Base-by-base conservation (phyloP, 257 asterid genomes). In the Salvia splendens region DNA sequence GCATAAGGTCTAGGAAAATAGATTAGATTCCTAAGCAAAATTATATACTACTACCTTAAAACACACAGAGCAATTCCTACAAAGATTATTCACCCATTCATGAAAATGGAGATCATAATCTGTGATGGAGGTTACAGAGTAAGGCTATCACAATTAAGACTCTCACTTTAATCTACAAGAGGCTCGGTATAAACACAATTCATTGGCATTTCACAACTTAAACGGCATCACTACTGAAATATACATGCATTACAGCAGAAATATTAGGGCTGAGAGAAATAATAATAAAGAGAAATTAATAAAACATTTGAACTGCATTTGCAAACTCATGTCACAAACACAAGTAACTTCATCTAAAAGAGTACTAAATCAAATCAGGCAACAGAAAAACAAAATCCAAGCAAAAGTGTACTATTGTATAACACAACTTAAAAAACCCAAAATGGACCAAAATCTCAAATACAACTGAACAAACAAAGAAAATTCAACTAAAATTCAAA, bases 401-500 rank as follows among this genome's bases (percentile, higher is more conserved):
- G 30, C 16, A 45, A 16, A 63, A 49, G 38, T 46, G 54, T 66
- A 33, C 67, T 42, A 40, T n/a, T 48, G 52, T 12, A 7, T 12
- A 46, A 50, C 59, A 16, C 6, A 16, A 61, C 30, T 42, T 58
- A 60, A 12, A 49, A 36, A 57, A 36, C 8, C 4, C 30, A 52
- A 45, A 63, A 45, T 6, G 4, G 12, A 10, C 8, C 38, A 12
- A 45, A 45, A 32, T 36, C 36, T 30, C 45, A 64, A 28, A 58
- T 46, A 43, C 64, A 48, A 61, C 47, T 11, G 6, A 2, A 5
- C 62, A 35, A 24, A 49, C 63, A 59, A 54, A 40, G 14, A 30
- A 48, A 8, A 54, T 9, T 49, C 54, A 0, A 59, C 36, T 9
- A 64, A 53, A 70, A 20, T 56, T 55, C 24, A 65, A 65, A 68